Base-by-base conservation (phyloP, 352 stramenopile genomes). In the Phytophthora sojae region DNA sequence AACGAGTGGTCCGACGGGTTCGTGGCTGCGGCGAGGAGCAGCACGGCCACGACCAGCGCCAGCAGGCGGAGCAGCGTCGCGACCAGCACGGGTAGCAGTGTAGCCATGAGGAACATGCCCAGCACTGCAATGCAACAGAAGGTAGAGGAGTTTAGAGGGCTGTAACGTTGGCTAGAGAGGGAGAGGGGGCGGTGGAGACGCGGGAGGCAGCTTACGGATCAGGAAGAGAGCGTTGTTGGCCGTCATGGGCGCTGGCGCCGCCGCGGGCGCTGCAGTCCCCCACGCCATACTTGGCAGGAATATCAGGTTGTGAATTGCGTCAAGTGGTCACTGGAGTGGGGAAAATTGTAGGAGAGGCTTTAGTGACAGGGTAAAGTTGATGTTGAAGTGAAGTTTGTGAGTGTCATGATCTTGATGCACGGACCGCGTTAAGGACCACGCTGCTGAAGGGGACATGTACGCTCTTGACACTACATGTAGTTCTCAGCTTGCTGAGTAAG, bases 1-100 rank as follows among this genome's bases (percentile, higher is more conserved):
- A 94, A 94, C 49, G 84, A 92, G 42, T 88, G 77, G 57, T 94
- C 84, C 23, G 83, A 83, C 54, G 86, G 86, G 53, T 94, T 94
- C 14, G 76, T 91, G n/a, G 59, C 71, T 7, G 75, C 81, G 1
- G 77, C 84, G 15, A 67, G 50, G 5, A 80, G 14, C 5, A 82
- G 23, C 0, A 78, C 50, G 12, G 78, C 32, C 9, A 32, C 29
- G 2, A 86, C 29, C 1, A 94, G 67, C n/a, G 62, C 66, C 6
- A 76, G 29, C 19, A 83, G 63, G 42, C 85, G 85, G 8, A 82
- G 37, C 11, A 91, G 44, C 30, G 83, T 75, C 3, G 69, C 64
- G 6, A 93, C 8, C 3, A 93, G 82, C 39, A 79, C 82, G 25
- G 86, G 86, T 5, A 93, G 74, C 25, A 93, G 71, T n/a, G 80